Evolutionary conservation across 257 asterid genomes (phyloP).

Genomic region (Jaltomata sinuosa): DNA sequence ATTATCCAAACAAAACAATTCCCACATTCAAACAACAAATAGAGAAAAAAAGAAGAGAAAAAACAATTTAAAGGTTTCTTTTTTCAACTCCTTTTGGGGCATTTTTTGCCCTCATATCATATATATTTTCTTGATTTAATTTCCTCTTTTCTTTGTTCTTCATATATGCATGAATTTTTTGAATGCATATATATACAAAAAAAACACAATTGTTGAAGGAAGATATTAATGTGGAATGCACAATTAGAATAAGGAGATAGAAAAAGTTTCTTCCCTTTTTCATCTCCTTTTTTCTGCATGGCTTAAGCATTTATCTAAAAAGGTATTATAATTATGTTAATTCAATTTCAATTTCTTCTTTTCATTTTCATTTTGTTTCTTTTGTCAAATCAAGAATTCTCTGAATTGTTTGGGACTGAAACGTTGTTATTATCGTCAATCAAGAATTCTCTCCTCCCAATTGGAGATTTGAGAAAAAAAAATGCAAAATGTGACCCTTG

Average conservation of each 20-base stretch:
- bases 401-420: too few species aligned
- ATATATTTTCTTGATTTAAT: not conserved
- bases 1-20: not conserved
- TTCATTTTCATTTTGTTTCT: not conserved
- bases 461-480: not conserved
- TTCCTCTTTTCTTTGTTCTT: slow-evolving; percentile 2
- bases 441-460: too few species aligned
- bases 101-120: not conserved
- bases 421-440: too few species aligned
- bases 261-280: slow-evolving; percentile 22
- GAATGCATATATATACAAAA: slow-evolving; percentile 8
- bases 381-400: not conserved
- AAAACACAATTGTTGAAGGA: slow-evolving; percentile 8
- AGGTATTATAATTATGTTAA: slow-evolving; percentile 13
- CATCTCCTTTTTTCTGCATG: slow-evolving; percentile 19
- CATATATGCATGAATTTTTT: slow-evolving; percentile 36
- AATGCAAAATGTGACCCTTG: too few species aligned
- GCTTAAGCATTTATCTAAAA: not conserved
- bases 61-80: not conserved
- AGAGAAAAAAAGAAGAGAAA: not conserved
- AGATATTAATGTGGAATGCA: slow-evolving; percentile 18
- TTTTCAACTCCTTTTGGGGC: not conserved
- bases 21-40: not conserved
- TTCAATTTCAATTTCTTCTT: not conserved
- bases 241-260: slow-evolving; percentile 28